Conservation (phyloP, 1,284 basidiomycete species). For the Porogramme epimiltina region DNA sequence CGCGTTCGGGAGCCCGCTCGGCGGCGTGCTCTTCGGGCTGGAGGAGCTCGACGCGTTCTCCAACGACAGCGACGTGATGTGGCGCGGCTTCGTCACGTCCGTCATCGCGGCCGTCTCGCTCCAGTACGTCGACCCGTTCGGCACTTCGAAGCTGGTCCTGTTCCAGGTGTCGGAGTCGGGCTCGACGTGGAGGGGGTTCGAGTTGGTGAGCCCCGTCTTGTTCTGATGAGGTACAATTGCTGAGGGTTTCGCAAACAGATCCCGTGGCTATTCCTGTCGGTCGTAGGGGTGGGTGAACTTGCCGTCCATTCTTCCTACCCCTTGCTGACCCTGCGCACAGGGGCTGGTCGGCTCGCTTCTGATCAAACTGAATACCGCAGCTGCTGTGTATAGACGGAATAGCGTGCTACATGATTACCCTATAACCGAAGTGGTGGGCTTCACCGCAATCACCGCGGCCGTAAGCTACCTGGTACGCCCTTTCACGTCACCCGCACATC, state of each 20-base stretch:
- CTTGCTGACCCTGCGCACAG: conserved; percentile 32
- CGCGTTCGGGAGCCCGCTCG: conserved; percentile 74
- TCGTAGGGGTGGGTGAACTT: conserved; percentile 51
- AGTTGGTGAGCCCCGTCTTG: conserved; percentile 49
- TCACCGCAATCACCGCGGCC: conserved; percentile 65
- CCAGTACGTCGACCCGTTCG: conserved; percentile 76
- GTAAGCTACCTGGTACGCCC: conserved; percentile 62
- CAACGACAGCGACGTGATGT: conserved; percentile 72
- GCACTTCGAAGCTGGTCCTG: conserved; percentile 72
- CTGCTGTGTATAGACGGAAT: conserved; percentile 61
- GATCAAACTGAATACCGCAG: conserved; percentile 65
- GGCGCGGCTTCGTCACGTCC: conserved; percentile 76
- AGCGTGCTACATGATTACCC: conserved; percentile 63
- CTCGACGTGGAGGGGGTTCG: conserved; percentile 70
- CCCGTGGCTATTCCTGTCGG: conserved; percentile 63
- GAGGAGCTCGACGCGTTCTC: conserved; percentile 72
- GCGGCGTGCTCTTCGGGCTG: conserved; percentile 74
- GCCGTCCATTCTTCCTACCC: neutral
- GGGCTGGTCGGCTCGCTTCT: conserved; percentile 65
- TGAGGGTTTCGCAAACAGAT: conserved; percentile 42
- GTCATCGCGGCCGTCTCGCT: conserved; percentile 70
- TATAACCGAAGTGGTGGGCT: conserved; percentile 62
- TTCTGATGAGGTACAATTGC: neutral
- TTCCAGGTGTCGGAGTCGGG: conserved; percentile 64
- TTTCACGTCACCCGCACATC: neutral